phyloP scores from a whole-genome alignment of 306 rosid species.

The Quercus bicolor region DNA sequence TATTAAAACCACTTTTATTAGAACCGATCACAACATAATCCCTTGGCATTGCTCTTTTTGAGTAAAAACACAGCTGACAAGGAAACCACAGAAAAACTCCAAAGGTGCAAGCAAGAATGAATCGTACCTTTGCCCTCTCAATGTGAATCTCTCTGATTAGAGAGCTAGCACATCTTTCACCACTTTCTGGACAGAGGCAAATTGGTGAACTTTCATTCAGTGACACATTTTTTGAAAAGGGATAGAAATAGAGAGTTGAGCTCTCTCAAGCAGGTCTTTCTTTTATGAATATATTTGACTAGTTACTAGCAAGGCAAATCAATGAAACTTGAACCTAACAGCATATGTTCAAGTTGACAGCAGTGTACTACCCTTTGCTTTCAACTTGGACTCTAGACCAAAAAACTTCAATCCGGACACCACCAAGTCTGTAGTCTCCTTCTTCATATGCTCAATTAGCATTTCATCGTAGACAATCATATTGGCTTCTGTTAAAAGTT shows the following conservation, averaged over 20 bases:
- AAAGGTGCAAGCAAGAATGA: too few species aligned
- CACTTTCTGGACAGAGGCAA: too few species aligned
- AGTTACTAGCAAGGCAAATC: not conserved
- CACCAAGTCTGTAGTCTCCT: slow-evolving; percentile 78
- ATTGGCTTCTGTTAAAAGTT: slow-evolving; percentile 59
- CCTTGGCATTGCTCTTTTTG: too few species aligned
- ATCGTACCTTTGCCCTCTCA: too few species aligned
- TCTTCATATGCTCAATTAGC: slow-evolving; percentile 76
- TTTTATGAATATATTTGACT: not conserved
- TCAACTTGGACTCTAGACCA: slow-evolving; percentile 72
- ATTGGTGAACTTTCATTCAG: too few species aligned
- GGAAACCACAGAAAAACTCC: too few species aligned
- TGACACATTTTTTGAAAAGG: too few species aligned
- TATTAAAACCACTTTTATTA: too few species aligned
- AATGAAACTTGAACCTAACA: not conserved
- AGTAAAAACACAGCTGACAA: too few species aligned
- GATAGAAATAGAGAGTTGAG: not conserved
- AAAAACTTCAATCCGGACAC: slow-evolving; percentile 73
- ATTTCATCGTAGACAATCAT: slow-evolving; percentile 63
- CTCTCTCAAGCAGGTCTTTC: slow-evolving; percentile 8
- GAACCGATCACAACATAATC: too few species aligned
- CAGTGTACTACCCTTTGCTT: slow-evolving; percentile 57
- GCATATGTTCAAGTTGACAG: slow-evolving; percentile 39
- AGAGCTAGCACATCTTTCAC: too few species aligned
- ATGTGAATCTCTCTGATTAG: too few species aligned